Conservation (phyloP, 2,329 filamentous ascomycete genomes). For the Cladophialophora immunda region DNA sequence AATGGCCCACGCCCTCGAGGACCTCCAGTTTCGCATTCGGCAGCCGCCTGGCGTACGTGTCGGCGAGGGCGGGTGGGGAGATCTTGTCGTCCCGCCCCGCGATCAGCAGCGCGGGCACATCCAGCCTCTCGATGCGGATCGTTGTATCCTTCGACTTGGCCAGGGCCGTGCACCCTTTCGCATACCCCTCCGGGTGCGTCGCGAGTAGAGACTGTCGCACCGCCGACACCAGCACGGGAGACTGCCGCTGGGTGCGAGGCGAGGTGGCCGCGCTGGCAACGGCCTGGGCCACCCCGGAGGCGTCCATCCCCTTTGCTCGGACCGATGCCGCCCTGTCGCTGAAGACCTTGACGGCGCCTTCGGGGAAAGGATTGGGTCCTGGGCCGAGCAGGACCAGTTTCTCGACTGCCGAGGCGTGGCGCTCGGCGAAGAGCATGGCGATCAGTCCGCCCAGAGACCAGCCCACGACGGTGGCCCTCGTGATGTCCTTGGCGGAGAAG, state of each 20-base stretch:
- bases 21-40: constrained; percentile 44
- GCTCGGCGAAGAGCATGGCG: constrained; percentile 50
- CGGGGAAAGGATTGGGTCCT: constrained; percentile 58
- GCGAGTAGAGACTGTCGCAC: too few relatives aligned
- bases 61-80: neutral
- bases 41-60: constrained; percentile 39
- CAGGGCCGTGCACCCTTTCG: constrained; percentile 62
- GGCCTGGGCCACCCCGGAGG: too few relatives aligned
- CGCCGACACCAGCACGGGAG: too few relatives aligned
- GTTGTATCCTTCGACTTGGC: constrained; percentile 46
- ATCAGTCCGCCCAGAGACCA: constrained; percentile 54
- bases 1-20: constrained; percentile 57
- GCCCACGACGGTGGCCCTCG: constrained; percentile 53
- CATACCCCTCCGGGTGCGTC: constrained; percentile 52
- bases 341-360: constrained; percentile 39
- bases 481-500: constrained; percentile 45
- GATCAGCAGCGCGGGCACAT: neutral
- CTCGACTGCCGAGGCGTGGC: constrained; percentile 51
- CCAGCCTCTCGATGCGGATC: constrained; percentile 47
- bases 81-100: neutral
- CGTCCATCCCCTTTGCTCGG: too few relatives aligned
- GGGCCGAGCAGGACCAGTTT: constrained; percentile 46
- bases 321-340: too few relatives aligned
- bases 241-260: too few relatives aligned
- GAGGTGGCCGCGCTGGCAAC: too few relatives aligned